These are phyloP conservation scores for Friedmanniomyces endolithicus DNA, from an alignment of 495 filamentous ascomycete species.

Conservation along the genomic window DNA sequence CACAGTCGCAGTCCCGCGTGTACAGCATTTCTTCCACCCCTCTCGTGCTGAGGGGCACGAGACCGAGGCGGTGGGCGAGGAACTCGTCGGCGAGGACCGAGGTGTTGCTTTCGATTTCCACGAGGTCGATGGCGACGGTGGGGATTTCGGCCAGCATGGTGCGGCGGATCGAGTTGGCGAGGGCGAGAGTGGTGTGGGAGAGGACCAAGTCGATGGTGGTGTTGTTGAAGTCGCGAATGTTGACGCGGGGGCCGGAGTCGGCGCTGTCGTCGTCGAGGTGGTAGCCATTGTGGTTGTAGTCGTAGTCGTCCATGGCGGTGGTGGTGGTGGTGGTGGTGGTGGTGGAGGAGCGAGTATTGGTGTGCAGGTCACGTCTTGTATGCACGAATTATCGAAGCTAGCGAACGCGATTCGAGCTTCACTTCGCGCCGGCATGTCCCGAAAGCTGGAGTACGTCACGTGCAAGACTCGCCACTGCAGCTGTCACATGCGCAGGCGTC, in stretches of 20 bases:
- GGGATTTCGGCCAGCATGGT: slow-evolving; percentile 89
- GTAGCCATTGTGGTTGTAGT: background rate
- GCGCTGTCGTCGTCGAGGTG: background rate
- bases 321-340: background rate
- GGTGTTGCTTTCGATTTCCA: slow-evolving; percentile 85
- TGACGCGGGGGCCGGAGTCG: slow-evolving; percentile 13
- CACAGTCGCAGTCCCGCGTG: slow-evolving; percentile 92
- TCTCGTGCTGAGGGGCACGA: slow-evolving; percentile 76
- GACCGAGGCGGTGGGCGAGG: slow-evolving; percentile 80
- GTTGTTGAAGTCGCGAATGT: slow-evolving; percentile 37
- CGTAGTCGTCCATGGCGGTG: background rate
- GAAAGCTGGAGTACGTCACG: background rate
- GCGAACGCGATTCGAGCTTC: background rate
- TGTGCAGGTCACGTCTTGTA: background rate
- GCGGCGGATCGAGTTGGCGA: slow-evolving; percentile 90
- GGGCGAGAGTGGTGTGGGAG: slow-evolving; percentile 64
- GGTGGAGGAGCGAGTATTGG: no score
- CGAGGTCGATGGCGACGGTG: slow-evolving; percentile 86
- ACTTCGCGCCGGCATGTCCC: background rate
- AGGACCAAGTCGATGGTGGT: slow-evolving; percentile 72
- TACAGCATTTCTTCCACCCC: slow-evolving; percentile 76
- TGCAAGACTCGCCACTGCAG: background rate
- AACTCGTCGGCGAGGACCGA: slow-evolving; percentile 93
- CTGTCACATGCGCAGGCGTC: background rate
- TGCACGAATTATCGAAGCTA: background rate